Percentiles rank a stretch among this genome's conserved stretches.
phyloP scores from a whole-genome alignment of 2,329 filamentous ascomycete species.

The Sporothrix phasma region DNA sequence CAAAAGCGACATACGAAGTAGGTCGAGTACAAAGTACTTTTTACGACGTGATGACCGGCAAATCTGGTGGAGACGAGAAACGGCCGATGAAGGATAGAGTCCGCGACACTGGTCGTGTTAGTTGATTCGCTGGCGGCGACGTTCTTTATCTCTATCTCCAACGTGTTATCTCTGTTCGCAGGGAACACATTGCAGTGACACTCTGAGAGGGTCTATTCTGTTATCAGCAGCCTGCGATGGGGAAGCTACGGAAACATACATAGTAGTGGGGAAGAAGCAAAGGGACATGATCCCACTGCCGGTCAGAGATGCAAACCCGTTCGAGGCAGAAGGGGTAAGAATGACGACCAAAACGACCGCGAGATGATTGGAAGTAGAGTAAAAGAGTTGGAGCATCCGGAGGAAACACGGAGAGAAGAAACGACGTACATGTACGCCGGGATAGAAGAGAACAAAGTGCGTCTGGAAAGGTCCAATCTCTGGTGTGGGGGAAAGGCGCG shows the following conservation, averaged over 20 bases:
- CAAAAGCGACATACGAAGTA: neutral
- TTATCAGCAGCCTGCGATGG: neutral
- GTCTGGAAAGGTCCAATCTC: constrained; percentile 8
- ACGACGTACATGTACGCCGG: too few species aligned
- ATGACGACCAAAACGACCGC: neutral
- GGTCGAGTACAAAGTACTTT: too few species aligned
- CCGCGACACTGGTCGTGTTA: neutral
- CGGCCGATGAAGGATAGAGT: neutral
- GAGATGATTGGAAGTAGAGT: neutral
- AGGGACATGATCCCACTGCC: neutral
- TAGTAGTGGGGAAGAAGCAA: neutral
- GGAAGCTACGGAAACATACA: neutral
- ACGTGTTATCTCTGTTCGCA: neutral
- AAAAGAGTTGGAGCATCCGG: too few species aligned
- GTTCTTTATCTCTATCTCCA: constrained; percentile 2
- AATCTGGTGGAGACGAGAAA: neutral
- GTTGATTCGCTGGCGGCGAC: neutral
- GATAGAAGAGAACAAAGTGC: neutral
- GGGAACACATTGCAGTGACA: neutral
- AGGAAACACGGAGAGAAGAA: neutral
- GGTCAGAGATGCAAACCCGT: neutral
- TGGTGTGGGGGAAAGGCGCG: constrained; percentile 2
- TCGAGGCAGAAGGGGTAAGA: neutral
- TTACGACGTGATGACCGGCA: constrained; percentile 1
- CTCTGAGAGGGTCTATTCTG: neutral